A percentile compares a stretch with the other conserved stretches of the same genome.
phyloP scores from a whole-genome alignment of 1,139 yeast species.

The Yarrowia galli region DNA sequence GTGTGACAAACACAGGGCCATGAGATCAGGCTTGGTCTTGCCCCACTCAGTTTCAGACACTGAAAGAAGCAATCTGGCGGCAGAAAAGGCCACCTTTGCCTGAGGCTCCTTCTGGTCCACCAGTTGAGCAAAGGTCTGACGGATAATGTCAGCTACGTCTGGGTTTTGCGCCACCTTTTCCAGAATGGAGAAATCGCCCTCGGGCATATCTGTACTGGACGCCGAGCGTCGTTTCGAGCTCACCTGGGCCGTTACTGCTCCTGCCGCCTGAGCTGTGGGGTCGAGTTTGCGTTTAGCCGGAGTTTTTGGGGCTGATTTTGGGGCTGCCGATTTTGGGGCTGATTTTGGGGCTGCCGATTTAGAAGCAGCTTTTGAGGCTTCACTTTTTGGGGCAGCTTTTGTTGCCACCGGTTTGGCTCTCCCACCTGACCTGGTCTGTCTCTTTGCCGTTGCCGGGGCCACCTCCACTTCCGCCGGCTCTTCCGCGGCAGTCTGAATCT shows the following conservation, averaged over 20 bases:
- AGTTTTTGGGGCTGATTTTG: background rate
- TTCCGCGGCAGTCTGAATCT: background rate
- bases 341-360: background rate
- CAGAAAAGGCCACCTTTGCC: slow-evolving; percentile 9
- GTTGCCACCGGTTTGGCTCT: too few species aligned
- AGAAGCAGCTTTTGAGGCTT: too few species aligned
- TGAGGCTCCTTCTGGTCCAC: slow-evolving; percentile 2
- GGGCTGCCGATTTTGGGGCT: background rate
- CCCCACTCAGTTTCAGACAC: slow-evolving; percentile 15
- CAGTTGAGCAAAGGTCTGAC: slow-evolving; percentile 1
- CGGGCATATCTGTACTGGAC: slow-evolving; percentile 5
- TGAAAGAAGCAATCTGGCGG: slow-evolving; percentile 15
- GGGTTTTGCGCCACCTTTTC: slow-evolving; percentile 7
- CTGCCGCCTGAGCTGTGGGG: slow-evolving; percentile 1
- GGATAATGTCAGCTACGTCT: slow-evolving; percentile 6
- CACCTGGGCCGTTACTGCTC: background rate
- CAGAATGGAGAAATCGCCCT: slow-evolving; percentile 11
- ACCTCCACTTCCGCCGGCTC: background rate
- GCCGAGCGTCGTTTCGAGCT: background rate
- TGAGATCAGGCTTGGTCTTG: slow-evolving; percentile 23
- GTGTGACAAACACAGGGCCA: slow-evolving; percentile 3
- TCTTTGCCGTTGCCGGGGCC: background rate
- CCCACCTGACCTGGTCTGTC: background rate
- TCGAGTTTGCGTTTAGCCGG: background rate
- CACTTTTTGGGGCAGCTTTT: background rate